Conservation (phyloP, 306 rosid genomes). For the Vigna unguiculata region DNA sequence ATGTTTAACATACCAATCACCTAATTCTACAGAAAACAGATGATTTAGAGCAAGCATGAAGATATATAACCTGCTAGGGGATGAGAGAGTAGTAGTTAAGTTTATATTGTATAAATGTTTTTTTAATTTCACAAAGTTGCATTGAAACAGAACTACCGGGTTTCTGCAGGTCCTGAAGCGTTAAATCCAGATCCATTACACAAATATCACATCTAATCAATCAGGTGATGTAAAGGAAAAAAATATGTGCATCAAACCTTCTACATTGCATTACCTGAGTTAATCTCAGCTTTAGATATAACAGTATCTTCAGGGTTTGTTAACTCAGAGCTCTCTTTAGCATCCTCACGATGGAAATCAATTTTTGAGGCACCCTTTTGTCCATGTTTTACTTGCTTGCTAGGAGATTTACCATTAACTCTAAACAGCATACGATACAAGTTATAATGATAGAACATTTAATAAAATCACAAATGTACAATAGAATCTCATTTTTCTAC, state of each 20-base stretch:
- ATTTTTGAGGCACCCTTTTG: constrained; percentile 57
- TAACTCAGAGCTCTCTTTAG: constrained; percentile 68
- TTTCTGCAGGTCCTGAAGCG: constrained; percentile 17
- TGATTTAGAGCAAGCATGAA: not conserved
- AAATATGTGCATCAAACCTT: constrained; percentile 31
- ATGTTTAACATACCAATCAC: not conserved
- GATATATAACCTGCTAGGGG: constrained; percentile 12
- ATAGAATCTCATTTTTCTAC: constrained; percentile 50
- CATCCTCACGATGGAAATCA: constrained; percentile 54
- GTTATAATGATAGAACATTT: constrained; percentile 31
- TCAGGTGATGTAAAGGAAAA: constrained; percentile 26
- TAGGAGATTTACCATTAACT: constrained; percentile 69
- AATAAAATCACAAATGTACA: constrained; percentile 39
- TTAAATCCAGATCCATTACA: not conserved
- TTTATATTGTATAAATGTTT: not conserved
- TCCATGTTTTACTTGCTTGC: constrained; percentile 55
- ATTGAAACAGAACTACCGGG: constrained; percentile 7
- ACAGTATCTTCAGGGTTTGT: constrained; percentile 57
- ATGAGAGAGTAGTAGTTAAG: constrained; percentile 17
- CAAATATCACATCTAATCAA: constrained; percentile 36
- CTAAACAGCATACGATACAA: constrained; percentile 51
- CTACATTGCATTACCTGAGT: constrained; percentile 63
- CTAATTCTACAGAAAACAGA: constrained; percentile 7
- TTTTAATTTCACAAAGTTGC: constrained; percentile 14
- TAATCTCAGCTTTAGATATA: constrained; percentile 57